These are phyloP conservation scores for Zarea fungicola DNA, from an alignment of 2,329 filamentous ascomycete species.

Conservation along the genomic window DNA sequence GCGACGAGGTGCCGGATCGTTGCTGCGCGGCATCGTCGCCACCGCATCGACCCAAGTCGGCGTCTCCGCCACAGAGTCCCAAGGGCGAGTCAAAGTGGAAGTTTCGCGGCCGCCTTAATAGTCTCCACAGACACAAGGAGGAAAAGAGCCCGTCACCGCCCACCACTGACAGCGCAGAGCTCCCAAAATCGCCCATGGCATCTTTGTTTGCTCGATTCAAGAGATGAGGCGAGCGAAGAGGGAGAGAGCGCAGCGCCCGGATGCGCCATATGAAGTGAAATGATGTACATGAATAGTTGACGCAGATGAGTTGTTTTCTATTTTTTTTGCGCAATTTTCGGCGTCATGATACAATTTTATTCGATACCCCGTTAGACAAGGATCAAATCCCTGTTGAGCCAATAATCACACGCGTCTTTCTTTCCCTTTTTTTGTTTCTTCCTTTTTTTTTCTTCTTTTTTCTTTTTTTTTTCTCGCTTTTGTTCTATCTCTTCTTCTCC, in stretches of 20 bases:
- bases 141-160: slow-evolving; percentile 20
- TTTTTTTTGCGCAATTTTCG: background rate
- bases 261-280: slow-evolving; percentile 1
- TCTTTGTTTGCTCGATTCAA: slow-evolving; percentile 42
- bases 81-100: slow-evolving; percentile 47
- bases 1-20: slow-evolving; percentile 38
- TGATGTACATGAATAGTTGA: slow-evolving; percentile 10
- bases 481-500: slow-evolving; percentile 34
- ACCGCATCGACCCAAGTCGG: background rate
- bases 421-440: background rate
- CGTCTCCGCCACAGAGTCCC: background rate
- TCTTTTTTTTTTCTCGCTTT: too few species aligned
- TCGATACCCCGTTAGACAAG: slow-evolving; percentile 7
- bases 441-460: background rate
- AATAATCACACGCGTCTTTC: background rate
- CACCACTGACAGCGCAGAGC: slow-evolving; percentile 8
- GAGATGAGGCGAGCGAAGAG: slow-evolving; percentile 23
- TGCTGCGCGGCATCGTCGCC: slow-evolving; percentile 7
- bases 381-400: too few species aligned
- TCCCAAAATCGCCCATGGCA: slow-evolving; percentile 29
- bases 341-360: slow-evolving; percentile 7
- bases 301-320: background rate
- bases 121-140: slow-evolving; percentile 25
- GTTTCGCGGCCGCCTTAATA: slow-evolving; percentile 37
- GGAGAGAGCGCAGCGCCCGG: background rate